phyloP scores from a whole-genome alignment of 192 early-diverging fungal species.

The Gonapodya sp. region DNA sequence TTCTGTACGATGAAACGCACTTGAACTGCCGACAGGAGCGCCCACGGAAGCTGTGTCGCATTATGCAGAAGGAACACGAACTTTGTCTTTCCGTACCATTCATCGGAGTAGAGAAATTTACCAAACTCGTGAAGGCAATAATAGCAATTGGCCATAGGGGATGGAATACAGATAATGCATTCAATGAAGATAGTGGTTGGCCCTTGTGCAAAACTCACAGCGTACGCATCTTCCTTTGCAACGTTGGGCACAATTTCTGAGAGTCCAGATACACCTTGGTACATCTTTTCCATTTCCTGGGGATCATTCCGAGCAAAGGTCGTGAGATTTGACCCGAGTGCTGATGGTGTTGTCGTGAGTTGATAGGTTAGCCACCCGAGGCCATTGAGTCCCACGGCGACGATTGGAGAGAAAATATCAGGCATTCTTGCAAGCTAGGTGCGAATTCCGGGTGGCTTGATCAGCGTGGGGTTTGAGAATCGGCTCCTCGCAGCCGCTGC shows the following conservation, averaged over 20 bases:
- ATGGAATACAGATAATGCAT: not conserved
- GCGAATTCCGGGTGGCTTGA: no score
- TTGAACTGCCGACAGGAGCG: not conserved
- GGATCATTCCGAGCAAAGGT: not conserved
- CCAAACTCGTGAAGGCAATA: not conserved
- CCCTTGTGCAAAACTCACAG: not conserved
- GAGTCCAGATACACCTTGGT: not conserved
- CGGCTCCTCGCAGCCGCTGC: no score
- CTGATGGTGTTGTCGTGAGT: not conserved
- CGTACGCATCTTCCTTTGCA: conserved; percentile 4
- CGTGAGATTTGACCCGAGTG: not conserved
- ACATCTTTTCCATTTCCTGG: not conserved
- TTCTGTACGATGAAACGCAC: not conserved
- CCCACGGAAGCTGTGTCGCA: not conserved
- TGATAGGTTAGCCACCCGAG: not conserved
- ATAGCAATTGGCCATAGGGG: not conserved
- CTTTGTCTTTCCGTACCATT: not conserved
- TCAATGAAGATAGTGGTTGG: not conserved
- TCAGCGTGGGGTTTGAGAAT: no score
- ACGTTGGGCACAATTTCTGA: not conserved
- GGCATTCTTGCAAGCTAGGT: no score
- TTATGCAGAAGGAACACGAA: not conserved
- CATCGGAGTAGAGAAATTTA: not conserved
- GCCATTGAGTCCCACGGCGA: not conserved
- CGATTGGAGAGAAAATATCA: not conserved